phyloP scores from a whole-genome alignment of 805 yeast genomes.

The Kodamaea kakaduensis region DNA sequence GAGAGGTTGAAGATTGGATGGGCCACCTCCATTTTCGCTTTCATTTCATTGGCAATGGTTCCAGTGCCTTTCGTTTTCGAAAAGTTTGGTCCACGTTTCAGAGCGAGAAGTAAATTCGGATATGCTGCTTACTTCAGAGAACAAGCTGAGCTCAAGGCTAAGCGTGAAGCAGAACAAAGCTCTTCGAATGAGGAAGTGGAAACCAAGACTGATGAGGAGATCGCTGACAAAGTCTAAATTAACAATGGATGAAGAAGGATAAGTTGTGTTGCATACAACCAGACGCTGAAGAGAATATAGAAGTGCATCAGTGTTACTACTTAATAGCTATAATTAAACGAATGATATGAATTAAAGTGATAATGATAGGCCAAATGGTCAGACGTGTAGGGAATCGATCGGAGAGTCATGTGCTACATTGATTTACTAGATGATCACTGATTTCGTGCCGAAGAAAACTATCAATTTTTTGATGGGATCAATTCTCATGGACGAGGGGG shows the following conservation, averaged over 20 bases:
- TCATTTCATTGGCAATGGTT: conserved; percentile 62
- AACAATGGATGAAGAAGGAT: conserved; percentile 1
- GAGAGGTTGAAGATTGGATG: conserved; percentile 64
- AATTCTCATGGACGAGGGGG: no score
- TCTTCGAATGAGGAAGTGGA: conserved; percentile 8
- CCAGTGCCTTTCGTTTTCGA: conserved; percentile 74
- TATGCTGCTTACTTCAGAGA: conserved; percentile 42
- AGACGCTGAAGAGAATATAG: no score
- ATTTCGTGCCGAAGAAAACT: no score
- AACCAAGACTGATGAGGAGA: conserved; percentile 6
- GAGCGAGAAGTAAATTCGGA: conserved; percentile 57
- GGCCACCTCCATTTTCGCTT: conserved; percentile 70
- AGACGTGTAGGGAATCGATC: no score
- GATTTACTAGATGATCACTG: no score
- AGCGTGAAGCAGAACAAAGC: conserved; percentile 12
- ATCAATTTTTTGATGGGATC: no score
- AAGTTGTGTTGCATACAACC: no score
- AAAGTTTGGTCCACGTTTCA: conserved; percentile 52
- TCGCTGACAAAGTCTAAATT: conserved; percentile 8
- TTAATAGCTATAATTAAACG: no score
- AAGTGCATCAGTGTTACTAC: no score
- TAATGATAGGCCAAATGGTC: no score
- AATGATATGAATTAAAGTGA: no score
- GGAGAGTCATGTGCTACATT: no score
- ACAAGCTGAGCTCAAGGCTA: conserved; percentile 20